Evolutionary conservation across 805 yeast species (phyloP).

Genomic region (Suhomyces sp.): DNA sequence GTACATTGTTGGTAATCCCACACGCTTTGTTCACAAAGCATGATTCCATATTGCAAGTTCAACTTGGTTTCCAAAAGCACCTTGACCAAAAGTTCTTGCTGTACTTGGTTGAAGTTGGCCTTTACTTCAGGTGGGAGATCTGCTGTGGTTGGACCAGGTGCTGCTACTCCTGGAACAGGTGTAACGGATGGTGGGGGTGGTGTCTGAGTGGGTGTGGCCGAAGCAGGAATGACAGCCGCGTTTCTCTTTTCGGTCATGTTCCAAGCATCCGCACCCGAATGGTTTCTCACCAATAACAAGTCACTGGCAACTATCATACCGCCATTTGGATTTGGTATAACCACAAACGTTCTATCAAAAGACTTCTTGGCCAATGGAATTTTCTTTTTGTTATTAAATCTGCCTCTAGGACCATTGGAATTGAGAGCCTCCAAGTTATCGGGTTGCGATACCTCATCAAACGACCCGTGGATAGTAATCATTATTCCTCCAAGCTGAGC

Average conservation of each 20-base stretch:
- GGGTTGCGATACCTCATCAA: slow-evolving; percentile 64
- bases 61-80: slow-evolving; percentile 71
- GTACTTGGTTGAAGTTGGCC: slow-evolving; percentile 49
- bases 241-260: slow-evolving; percentile 14
- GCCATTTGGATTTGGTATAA: slow-evolving; percentile 66
- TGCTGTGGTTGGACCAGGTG: slow-evolving; percentile 22
- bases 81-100: slow-evolving; percentile 62
- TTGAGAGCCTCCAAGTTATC: slow-evolving; percentile 28
- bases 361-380: slow-evolving; percentile 56
- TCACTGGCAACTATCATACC: slow-evolving; percentile 85
- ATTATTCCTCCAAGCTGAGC: slow-evolving; percentile 75
- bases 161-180: slow-evolving; percentile 14
- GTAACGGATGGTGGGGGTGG: slow-evolving; percentile 13
- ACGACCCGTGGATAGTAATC: slow-evolving; percentile 80
- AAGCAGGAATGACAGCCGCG: slow-evolving; percentile 3
- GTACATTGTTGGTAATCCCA: slow-evolving; percentile 76
- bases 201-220: slow-evolving; percentile 12
- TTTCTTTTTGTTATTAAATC: slow-evolving; percentile 24
- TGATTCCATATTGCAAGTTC: slow-evolving; percentile 71
- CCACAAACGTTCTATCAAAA: slow-evolving; percentile 83
- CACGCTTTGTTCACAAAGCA: slow-evolving; percentile 84
- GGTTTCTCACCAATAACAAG: slow-evolving; percentile 63
- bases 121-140: slow-evolving; percentile 57
- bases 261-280: slow-evolving; percentile 60
- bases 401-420: slow-evolving; percentile 10